Conservation (phyloP, 257 asterid species). For the Gentiana macrophylla region DNA sequence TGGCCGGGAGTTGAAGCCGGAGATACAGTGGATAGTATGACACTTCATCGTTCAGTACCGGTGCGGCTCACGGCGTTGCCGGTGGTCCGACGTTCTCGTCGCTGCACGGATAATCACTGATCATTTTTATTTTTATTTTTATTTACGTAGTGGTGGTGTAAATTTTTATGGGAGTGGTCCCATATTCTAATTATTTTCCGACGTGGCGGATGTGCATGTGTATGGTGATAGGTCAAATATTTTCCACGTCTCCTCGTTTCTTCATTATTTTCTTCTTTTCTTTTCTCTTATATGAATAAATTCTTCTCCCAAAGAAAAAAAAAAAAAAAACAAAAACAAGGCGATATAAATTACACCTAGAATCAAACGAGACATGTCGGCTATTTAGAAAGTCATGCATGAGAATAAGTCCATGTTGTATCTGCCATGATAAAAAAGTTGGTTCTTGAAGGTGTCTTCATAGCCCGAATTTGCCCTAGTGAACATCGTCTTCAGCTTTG, state of each 20-base stretch:
- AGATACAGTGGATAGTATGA: conserved; percentile 4
- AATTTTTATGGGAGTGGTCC: background rate
- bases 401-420: too few relatives aligned
- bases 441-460: too few relatives aligned
- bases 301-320: background rate
- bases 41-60: conserved; percentile 20
- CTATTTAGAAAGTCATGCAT: too few relatives aligned
- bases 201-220: conserved; percentile 25
- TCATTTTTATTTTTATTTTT: conserved; percentile 4
- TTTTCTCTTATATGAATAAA: background rate
- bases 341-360: too few relatives aligned
- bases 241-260: conserved; percentile 6
- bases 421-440: too few relatives aligned
- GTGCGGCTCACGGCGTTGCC: conserved; percentile 1
- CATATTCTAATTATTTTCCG: background rate
- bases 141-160: background rate
- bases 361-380: too few relatives aligned
- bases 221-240: conserved; percentile 11
- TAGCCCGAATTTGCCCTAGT: too few relatives aligned
- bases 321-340: background rate
- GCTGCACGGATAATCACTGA: background rate
- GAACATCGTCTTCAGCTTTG: too few relatives aligned
- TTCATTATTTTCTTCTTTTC: background rate
- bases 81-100: conserved; percentile 5
- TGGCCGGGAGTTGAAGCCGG: conserved; percentile 7